phyloP scores from a whole-genome alignment of 2,329 filamentous ascomycete genomes.

The Fusarium citri region DNA sequence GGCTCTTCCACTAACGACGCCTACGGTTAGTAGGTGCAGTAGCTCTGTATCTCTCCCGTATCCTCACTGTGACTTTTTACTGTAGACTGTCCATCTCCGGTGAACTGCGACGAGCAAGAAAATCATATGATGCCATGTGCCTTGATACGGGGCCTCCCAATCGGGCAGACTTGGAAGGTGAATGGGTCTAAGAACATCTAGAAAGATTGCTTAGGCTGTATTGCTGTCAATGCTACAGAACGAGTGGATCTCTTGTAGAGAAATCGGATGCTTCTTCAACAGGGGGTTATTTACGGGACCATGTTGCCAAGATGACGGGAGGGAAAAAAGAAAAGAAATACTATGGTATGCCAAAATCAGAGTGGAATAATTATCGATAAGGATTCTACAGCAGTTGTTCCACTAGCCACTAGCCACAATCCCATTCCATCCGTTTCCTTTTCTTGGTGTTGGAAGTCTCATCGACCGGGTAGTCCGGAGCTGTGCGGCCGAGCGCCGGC shows the following conservation, averaged over 20 bases:
- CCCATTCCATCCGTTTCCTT: not conserved
- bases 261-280: constrained; percentile 32
- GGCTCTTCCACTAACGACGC: constrained; percentile 34
- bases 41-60: constrained; percentile 14
- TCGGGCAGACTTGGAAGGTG: constrained; percentile 37
- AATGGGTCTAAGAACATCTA: constrained; percentile 32
- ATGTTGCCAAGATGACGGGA: not conserved
- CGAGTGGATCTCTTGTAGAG: constrained; percentile 14
- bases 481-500: constrained; percentile 34
- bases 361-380: not conserved
- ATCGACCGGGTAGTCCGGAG: constrained; percentile 34
- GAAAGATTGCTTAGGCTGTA: constrained; percentile 21
- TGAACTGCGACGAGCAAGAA: constrained; percentile 10
- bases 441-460: not conserved
- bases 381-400: not conserved
- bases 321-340: constrained; percentile 13
- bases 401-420: constrained; percentile 21
- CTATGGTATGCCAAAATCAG: not conserved
- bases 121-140: constrained; percentile 46
- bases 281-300: constrained; percentile 14
- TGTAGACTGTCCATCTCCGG: not conserved
- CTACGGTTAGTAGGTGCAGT: constrained; percentile 12
- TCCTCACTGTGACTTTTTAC: not conserved
- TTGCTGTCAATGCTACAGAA: constrained; percentile 2
- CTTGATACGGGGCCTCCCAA: constrained; percentile 37